phyloP scores from a whole-genome alignment of 2,329 filamentous ascomycete genomes.

The Clarireedia sp. region DNA sequence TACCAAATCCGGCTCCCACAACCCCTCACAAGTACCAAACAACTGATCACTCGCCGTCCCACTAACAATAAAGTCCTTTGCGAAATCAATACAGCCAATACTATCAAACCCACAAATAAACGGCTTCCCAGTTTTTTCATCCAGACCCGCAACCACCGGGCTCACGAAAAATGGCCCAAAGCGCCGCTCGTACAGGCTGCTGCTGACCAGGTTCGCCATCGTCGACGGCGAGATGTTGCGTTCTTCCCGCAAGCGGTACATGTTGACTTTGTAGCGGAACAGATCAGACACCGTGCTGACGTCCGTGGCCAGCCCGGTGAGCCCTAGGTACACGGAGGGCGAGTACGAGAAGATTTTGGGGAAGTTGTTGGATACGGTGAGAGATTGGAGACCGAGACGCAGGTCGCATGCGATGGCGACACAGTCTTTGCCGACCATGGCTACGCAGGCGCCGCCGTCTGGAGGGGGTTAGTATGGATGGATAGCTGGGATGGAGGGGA shows the following conservation, averaged over 20 bases:
- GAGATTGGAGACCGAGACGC: conserved; percentile 87
- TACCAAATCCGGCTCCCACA: conserved; percentile 97
- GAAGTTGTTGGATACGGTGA: conserved; percentile 99
- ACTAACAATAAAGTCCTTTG: conserved; percentile 97
- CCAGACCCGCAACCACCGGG: conserved; percentile 89
- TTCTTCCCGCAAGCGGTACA: conserved; percentile 98
- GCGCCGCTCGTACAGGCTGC: conserved; percentile 84
- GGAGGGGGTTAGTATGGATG: background rate
- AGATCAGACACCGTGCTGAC: conserved; percentile 91
- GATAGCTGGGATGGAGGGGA: conserved; percentile 3
- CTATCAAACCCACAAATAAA: conserved; percentile 99
- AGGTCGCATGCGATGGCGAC: conserved; percentile 99
- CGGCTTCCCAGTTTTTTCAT: conserved; percentile 86
- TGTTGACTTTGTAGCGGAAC: conserved; percentile 99
- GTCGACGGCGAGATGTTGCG: conserved; percentile 90
- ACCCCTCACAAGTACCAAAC: conserved; percentile 95
- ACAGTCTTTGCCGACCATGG: conserved; percentile 99
- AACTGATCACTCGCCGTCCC: conserved; percentile 95
- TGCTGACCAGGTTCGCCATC: conserved; percentile 91
- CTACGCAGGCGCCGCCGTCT: conserved; percentile 90
- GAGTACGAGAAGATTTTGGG: conserved; percentile 96
- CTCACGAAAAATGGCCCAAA: conserved; percentile 97
- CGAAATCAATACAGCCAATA: conserved; percentile 99
- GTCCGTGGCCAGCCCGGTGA: conserved; percentile 94
- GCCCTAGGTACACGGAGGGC: conserved; percentile 86